Conservation (phyloP, 2,329 filamentous ascomycete species). For the Diaporthe helianthi region DNA sequence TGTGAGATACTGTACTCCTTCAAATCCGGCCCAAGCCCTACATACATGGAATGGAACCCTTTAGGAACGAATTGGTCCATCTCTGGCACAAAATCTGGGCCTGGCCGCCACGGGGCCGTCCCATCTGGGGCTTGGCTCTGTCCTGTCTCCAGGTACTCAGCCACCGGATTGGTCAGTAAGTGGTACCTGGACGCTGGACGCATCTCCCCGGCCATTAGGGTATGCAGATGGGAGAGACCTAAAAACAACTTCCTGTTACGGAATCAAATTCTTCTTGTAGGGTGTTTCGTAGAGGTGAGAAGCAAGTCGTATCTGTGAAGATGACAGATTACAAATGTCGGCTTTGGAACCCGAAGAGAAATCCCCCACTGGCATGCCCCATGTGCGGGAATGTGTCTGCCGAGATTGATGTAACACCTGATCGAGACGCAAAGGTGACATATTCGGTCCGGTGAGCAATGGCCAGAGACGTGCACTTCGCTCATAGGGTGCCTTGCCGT, state of each 20-base stretch:
- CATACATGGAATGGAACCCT: background rate
- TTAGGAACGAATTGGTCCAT: background rate
- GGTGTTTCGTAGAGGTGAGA: too few species aligned
- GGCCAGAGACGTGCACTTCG: background rate
- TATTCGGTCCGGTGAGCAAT: background rate
- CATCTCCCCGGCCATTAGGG: background rate
- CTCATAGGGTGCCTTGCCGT: background rate
- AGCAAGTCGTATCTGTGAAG: too few species aligned
- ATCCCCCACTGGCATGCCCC: too few species aligned
- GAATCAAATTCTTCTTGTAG: too few species aligned
- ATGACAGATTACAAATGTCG: too few species aligned
- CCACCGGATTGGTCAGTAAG: background rate
- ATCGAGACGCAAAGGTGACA: background rate
- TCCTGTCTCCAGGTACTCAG: background rate
- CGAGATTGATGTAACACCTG: background rate
- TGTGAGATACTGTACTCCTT: background rate
- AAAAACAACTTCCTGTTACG: too few species aligned
- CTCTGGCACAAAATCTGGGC: background rate
- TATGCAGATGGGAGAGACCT: too few species aligned
- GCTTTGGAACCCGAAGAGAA: too few species aligned
- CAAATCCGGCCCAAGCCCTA: background rate
- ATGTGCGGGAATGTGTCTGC: too few species aligned
- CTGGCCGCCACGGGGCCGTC: background rate
- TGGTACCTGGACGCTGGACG: background rate
- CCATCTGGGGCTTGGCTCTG: background rate